Percentiles rank a stretch among this genome's conserved stretches.
phyloP scores from a whole-genome alignment of 1,284 basidiomycete species.

The Pyrrhoderma lamaoense region DNA sequence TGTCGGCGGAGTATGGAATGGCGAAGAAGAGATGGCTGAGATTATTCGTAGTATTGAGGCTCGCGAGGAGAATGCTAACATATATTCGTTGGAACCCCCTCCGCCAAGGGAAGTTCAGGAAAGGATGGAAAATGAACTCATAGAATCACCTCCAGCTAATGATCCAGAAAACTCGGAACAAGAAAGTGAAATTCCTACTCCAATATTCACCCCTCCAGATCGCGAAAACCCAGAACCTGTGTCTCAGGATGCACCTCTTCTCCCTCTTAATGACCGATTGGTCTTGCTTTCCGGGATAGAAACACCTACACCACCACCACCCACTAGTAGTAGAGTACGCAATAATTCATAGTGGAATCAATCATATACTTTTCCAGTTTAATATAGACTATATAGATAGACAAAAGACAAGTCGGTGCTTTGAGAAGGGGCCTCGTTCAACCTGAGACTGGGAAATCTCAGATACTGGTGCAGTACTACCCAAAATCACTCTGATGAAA shows the following conservation, averaged over 20 bases:
- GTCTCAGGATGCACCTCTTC: constrained; percentile 31
- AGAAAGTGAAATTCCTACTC: constrained; percentile 10
- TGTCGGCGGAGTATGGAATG: constrained; percentile 50
- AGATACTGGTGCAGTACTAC: too few species aligned
- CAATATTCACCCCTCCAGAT: constrained; percentile 26
- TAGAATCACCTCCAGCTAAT: not conserved
- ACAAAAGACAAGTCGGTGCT: too few species aligned
- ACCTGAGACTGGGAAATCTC: too few species aligned
- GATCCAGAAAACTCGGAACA: constrained; percentile 14
- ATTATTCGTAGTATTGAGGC: constrained; percentile 48
- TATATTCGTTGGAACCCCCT: constrained; percentile 12
- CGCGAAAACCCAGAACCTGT: constrained; percentile 35
- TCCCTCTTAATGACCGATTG: constrained; percentile 32
- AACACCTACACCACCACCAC: constrained; percentile 28
- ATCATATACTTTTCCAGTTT: too few species aligned
- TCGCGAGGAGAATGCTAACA: constrained; percentile 26
- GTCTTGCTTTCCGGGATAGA: constrained; percentile 28
- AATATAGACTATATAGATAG: too few species aligned
- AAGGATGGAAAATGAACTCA: constrained; percentile 2
- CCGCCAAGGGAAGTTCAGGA: constrained; percentile 3
- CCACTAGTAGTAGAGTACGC: constrained; percentile 18
- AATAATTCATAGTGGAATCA: not conserved
- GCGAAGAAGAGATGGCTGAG: constrained; percentile 52
- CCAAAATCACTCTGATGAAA: too few species aligned
- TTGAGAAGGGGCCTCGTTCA: too few species aligned